Evolutionary conservation across 345 rosid genomes (phyloP), one percentile per base, ranked within the genome.

Genomic region (Barbarea vulgaris): DNA sequence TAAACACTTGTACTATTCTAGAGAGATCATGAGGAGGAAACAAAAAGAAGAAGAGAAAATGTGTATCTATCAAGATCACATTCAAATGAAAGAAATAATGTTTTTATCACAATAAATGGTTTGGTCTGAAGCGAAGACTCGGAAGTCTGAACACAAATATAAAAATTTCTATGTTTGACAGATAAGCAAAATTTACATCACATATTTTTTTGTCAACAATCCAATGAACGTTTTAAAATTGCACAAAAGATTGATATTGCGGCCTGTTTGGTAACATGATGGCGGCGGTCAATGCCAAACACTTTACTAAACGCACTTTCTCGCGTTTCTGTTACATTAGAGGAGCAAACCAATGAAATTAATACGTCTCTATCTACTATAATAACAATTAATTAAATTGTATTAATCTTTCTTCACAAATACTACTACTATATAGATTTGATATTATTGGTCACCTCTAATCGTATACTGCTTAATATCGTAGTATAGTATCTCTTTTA

Each of bases 221-320:
- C 7, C 50, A n/a, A 3, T n/a, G 0, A 1, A 44, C 50, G 75
- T 58, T 15, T 67, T 34, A 0, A 67, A n/a, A 37, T 33, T 3
- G 5, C 27, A 4, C 65, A 57, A 57, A 70, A 57, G 14, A 57
- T 70, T n/a, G 12, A 19, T 19, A 44, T 12, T 11, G 13, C 41
- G n/a, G 53, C 0, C 24, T 21, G 24, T 47, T 70, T 70, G 25
- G 24, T 57, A 30, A 56, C 55, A 57, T 13, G 54, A 30, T 56
- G 19, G 58, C 57, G 47, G 67, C 47, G 6, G 67, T 70, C 57
- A 70, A 33, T 5, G 18, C 55, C 15, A 56, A 13, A 37, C 9
- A 11, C 9, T 15, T 36, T 24, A 55, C 54, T 14, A 56, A 56
- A 57, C 56, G 66, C 56, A 28, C 18, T 69, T 69, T 69, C 22